Evolutionary conservation across 768 basidiomycete genomes (phyloP).

Genomic region (Boletus rubroflammeus): DNA sequence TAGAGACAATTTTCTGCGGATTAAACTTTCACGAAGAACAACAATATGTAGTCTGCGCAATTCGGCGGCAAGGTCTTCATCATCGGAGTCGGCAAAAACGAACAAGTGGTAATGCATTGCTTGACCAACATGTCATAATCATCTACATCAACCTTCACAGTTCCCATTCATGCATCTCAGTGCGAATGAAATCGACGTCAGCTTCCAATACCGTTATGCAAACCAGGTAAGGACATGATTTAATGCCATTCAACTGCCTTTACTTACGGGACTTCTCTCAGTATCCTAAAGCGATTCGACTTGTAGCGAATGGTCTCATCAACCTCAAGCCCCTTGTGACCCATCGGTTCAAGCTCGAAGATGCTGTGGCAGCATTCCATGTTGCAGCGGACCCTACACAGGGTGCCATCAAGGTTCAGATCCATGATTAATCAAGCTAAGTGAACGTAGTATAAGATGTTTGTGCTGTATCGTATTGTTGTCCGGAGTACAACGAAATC

Average conservation of each 20-base stretch:
- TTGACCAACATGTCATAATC: not conserved
- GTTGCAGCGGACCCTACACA: slow-evolving; percentile 64
- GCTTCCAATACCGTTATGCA: slow-evolving; percentile 67
- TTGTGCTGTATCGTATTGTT: not conserved
- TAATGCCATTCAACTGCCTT: not conserved
- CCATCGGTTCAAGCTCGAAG: slow-evolving; percentile 67
- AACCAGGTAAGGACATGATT: slow-evolving; percentile 42
- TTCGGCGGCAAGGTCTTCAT: slow-evolving; percentile 70
- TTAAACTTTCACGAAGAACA: not conserved
- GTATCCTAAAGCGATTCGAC: slow-evolving; percentile 82
- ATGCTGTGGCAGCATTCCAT: slow-evolving; percentile 77
- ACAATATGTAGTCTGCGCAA: slow-evolving; percentile 45
- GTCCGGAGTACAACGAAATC: not conserved
- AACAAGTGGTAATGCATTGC: slow-evolving; percentile 44
- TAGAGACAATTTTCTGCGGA: not conserved
- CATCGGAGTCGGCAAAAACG: slow-evolving; percentile 65
- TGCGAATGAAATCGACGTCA: slow-evolving; percentile 66
- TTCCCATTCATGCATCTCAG: slow-evolving; percentile 75
- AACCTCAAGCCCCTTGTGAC: slow-evolving; percentile 79
- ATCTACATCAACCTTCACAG: slow-evolving; percentile 23
- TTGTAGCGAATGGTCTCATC: slow-evolving; percentile 71
- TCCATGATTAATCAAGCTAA: slow-evolving; percentile 41
- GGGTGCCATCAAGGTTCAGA: slow-evolving; percentile 69
- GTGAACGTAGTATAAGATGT: not conserved
- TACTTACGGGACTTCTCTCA: slow-evolving; percentile 22